Evolutionary conservation across 148 eudicot species (phyloP).

Genomic region (Cornus controversa): DNA sequence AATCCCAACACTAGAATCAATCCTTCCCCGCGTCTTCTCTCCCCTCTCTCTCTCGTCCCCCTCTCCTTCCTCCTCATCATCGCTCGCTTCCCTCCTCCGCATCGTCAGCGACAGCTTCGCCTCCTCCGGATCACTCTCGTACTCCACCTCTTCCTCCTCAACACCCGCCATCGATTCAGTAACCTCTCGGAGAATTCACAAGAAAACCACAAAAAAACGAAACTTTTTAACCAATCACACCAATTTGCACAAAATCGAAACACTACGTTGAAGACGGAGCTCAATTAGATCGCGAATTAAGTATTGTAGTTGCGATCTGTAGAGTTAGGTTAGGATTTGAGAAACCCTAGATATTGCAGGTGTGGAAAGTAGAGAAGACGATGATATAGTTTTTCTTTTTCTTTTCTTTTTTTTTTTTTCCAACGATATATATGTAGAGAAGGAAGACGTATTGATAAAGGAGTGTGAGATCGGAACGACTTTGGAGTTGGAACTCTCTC

Average conservation of each 20-base stretch:
- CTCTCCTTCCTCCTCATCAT: conserved; percentile 63
- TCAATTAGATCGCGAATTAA: background rate
- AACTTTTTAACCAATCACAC: background rate
- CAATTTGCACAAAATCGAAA: background rate
- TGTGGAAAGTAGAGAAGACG: too few species aligned
- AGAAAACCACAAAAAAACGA: background rate
- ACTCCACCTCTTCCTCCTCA: conserved; percentile 59
- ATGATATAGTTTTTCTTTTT: too few species aligned
- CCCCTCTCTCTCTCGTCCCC: conserved; percentile 21
- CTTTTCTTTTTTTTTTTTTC: too few species aligned
- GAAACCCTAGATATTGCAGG: conserved; percentile 4
- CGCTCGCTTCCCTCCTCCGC: conserved; percentile 82
- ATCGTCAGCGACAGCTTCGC: conserved; percentile 61
- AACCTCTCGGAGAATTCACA: conserved; percentile 2
- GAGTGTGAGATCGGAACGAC: too few species aligned
- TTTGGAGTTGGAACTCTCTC: too few species aligned
- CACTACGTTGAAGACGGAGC: conserved; percentile 13
- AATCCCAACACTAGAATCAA: conserved; percentile 13
- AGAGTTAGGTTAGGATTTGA: background rate
- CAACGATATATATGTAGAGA: too few species aligned
- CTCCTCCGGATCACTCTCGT: conserved; percentile 95
- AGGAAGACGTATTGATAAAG: too few species aligned
- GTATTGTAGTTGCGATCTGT: background rate
- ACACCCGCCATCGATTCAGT: conserved; percentile 23
- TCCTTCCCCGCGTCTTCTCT: conserved; percentile 16